Base-by-base conservation (phyloP, 257 asterid genomes). In the Solanum chiquidenum region DNA sequence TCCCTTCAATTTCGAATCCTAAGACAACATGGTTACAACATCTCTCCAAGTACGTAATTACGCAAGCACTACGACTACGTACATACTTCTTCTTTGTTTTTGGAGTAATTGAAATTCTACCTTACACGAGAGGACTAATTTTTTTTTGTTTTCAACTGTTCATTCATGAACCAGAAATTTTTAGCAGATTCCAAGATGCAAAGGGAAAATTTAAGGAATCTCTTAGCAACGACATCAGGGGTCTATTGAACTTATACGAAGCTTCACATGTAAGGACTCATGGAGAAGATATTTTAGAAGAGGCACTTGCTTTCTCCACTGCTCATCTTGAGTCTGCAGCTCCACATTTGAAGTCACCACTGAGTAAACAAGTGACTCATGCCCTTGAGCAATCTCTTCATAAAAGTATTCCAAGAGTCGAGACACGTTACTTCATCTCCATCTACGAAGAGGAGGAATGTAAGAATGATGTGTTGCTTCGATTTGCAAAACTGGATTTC, bases 11-110 rank as follows among this genome's bases (percentile, higher is more conserved):
- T 90, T 75, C 88, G 92, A 58, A 8, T 91, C 4, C 34, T 91
- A 2, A 91, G 94, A 40, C 93, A 91, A 75, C 95, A 91, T 40
- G 93, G 94, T 87, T 80, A 84, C 64, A 74, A 64, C 68, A 86
- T 91, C 35, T 86, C 92, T 18, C 75, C 89, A 12, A 91, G 94
- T 52, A 52, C 2, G 55, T 46, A 44, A 1, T 12, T n/a, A n/a
- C n/a, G n/a, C n/a, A n/a, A n/a, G n/a, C n/a, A n/a, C n/a, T n/a
- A n/a, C n/a, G n/a, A n/a, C 13, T 44, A 12, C 18, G 52, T 35
- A 35, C 7, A 1, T 6, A 35, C 37, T 35, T 35, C 37, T 35
- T 35, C 38, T 35, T 35, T 35, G 8, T 4, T 35, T 35, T 35
- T 6, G 37, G 37, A 35, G 37, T 44, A 42, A 42, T 4, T 42